Evolutionary conservation across 352 stramenopile genomes (phyloP).

Genomic region (Phytophthora citricola): DNA sequence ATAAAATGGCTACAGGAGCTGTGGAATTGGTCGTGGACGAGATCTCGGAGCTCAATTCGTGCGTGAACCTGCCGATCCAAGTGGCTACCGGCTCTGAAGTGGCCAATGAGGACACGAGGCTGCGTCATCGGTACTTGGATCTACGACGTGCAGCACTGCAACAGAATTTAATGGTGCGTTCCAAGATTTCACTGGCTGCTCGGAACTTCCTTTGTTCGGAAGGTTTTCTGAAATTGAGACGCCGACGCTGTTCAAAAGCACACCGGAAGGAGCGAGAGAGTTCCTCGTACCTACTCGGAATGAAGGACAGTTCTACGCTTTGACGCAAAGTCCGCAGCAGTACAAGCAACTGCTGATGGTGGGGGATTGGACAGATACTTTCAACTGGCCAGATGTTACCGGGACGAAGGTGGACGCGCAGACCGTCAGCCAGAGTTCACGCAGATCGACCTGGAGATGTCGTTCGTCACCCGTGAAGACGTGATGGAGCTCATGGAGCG

Average conservation of each 20-base stretch:
- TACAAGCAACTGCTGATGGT: constrained; percentile 95
- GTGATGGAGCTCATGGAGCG: constrained; percentile 81
- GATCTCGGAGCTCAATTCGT: constrained; percentile 71
- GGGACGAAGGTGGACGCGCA: constrained; percentile 86
- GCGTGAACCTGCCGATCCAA: constrained; percentile 64
- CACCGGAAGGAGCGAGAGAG: constrained; percentile 85
- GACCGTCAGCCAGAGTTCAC: constrained; percentile 93
- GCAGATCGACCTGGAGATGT: constrained; percentile 93
- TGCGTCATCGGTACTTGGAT: constrained; percentile 85
- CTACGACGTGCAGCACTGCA: constrained; percentile 77
- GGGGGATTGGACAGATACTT: constrained; percentile 90
- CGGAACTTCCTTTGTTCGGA: constrained; percentile 75
- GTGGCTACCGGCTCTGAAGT: constrained; percentile 58
- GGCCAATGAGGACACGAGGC: constrained; percentile 75
- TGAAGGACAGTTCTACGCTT: constrained; percentile 81
- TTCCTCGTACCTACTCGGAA: constrained; percentile 85
- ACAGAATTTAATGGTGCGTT: constrained; percentile 82
- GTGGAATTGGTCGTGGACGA: constrained; percentile 79
- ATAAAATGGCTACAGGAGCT: constrained; percentile 69
- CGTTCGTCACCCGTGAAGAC: constrained; percentile 77
- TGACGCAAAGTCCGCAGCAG: constrained; percentile 92
- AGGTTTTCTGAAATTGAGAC: constrained; percentile 90
- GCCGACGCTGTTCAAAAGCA: constrained; percentile 89
- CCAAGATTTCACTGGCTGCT: constrained; percentile 69
- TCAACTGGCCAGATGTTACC: constrained; percentile 91